Percentiles rank a stretch among this genome's conserved stretches.
These are phyloP conservation scores for Boletus insuetus DNA, from an alignment of 768 basidiomycete genomes.

Conservation along the genomic window DNA sequence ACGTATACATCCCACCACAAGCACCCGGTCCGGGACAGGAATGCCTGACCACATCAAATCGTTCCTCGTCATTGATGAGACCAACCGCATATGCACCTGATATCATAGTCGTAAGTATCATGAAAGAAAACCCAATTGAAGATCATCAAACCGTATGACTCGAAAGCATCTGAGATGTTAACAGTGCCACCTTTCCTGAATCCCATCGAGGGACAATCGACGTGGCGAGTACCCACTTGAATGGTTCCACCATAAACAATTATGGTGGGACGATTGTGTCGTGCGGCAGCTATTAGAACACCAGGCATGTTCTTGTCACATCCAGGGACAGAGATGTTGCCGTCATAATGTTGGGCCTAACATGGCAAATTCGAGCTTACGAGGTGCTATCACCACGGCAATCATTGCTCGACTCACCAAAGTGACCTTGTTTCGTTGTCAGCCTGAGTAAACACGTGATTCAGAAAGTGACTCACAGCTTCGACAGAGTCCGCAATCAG, in stretches of 20 bases:
- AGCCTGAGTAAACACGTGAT: neutral
- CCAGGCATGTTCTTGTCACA: constrained; percentile 96
- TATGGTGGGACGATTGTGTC: constrained; percentile 86
- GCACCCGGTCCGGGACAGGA: constrained; percentile 84
- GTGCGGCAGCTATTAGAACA: constrained; percentile 79
- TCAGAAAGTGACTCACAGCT: constrained; percentile 45
- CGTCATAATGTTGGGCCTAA: constrained; percentile 87
- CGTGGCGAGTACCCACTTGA: constrained; percentile 66
- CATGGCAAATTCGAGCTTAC: neutral
- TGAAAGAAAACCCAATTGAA: neutral
- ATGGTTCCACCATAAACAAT: constrained; percentile 88
- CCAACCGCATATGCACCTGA: constrained; percentile 74
- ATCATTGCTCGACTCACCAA: constrained; percentile 38
- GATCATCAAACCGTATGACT: constrained; percentile 62
- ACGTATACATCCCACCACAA: constrained; percentile 89
- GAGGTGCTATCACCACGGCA: neutral
- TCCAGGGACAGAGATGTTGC: constrained; percentile 81
- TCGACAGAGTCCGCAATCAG: constrained; percentile 90
- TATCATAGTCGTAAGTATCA: neutral
- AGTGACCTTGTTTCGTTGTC: constrained; percentile 42
- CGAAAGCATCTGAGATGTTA: constrained; percentile 82
- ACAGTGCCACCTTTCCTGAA: constrained; percentile 77
- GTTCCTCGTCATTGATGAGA: constrained; percentile 75
- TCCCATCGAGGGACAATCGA: constrained; percentile 80
- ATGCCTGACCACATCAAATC: constrained; percentile 81